A percentile compares a stretch with the other conserved stretches of the same genome.
Evolutionary conservation across 2,329 filamentous ascomycete species (phyloP).

Genomic region (Cladorrhinum sp.): DNA sequence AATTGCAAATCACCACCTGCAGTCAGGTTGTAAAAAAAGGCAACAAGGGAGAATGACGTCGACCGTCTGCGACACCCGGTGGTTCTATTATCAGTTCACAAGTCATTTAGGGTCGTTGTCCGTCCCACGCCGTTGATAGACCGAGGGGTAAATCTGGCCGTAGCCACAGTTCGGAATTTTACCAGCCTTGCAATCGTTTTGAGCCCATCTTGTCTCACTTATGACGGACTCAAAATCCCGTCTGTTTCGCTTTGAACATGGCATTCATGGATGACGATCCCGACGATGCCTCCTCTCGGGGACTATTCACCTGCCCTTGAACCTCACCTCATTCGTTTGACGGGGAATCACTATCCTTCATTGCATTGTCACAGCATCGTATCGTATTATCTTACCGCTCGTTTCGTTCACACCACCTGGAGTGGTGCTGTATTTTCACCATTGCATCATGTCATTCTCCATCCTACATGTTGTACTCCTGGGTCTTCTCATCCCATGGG

Average conservation of each 20-base stretch:
- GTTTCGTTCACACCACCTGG: conserved; percentile 10
- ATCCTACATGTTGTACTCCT: conserved; percentile 35
- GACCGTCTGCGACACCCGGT: neutral
- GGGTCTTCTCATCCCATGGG: conserved; percentile 46
- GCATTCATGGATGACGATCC: neutral
- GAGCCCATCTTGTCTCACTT: neutral
- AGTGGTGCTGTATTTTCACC: conserved; percentile 11
- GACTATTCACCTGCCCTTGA: too few relatives aligned
- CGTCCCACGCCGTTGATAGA: neutral
- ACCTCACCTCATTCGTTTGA: too few relatives aligned
- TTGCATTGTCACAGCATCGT: too few relatives aligned
- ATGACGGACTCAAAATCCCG: neutral
- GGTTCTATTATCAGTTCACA: neutral
- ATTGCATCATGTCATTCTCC: conserved; percentile 14
- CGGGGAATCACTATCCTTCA: too few relatives aligned
- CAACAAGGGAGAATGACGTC: neutral
- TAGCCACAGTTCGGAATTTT: neutral
- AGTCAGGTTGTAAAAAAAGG: too few relatives aligned
- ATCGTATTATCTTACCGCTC: neutral
- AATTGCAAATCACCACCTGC: too few relatives aligned
- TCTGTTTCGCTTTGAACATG: neutral
- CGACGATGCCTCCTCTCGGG: too few relatives aligned
- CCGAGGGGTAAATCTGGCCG: neutral
- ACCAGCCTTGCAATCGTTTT: neutral
- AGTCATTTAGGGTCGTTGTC: neutral